phyloP scores from a whole-genome alignment of 2,329 filamentous ascomycete genomes.

The Aureobasidium uvarum region DNA sequence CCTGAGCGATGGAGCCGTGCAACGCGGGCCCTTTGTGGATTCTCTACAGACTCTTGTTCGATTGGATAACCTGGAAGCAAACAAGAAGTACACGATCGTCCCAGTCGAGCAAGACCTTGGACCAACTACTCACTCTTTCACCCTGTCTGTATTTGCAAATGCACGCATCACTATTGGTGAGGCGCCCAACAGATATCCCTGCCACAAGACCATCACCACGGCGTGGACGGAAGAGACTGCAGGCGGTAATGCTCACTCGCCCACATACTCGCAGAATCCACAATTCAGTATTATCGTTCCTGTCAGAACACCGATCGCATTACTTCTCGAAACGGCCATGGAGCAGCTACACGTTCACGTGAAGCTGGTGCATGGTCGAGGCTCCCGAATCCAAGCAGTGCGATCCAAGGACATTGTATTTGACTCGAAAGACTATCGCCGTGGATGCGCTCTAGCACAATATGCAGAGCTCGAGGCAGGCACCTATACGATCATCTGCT shows the following conservation, averaged over 20 bases:
- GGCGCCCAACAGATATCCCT: conserved; percentile 60
- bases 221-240: conserved; percentile 77
- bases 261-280: conserved; percentile 80
- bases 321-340: conserved; percentile 68
- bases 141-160: conserved; percentile 76
- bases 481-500: conserved; percentile 83
- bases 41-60: conserved; percentile 87
- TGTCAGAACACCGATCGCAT: conserved; percentile 60
- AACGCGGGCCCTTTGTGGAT: conserved; percentile 84
- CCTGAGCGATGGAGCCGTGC: conserved; percentile 67
- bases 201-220: conserved; percentile 59
- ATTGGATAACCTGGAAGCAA: conserved; percentile 61
- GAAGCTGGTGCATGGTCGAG: conserved; percentile 75
- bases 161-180: conserved; percentile 59
- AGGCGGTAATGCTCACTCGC: conserved; percentile 76
- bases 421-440: conserved; percentile 85
- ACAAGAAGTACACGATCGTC: conserved; percentile 60
- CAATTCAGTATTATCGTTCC: conserved; percentile 70
- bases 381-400: conserved; percentile 67
- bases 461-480: conserved; percentile 62
- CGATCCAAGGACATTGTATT: conserved; percentile 73
- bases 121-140: conserved; percentile 74
- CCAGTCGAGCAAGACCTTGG: conserved; percentile 77
- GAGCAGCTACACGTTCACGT: conserved; percentile 75
- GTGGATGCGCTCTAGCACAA: conserved; percentile 71